Percentiles rank a stretch among this genome's conserved stretches.
Evolutionary conservation across 352 stramenopile genomes (phyloP).

Genomic region (Phytophthora idaei): DNA sequence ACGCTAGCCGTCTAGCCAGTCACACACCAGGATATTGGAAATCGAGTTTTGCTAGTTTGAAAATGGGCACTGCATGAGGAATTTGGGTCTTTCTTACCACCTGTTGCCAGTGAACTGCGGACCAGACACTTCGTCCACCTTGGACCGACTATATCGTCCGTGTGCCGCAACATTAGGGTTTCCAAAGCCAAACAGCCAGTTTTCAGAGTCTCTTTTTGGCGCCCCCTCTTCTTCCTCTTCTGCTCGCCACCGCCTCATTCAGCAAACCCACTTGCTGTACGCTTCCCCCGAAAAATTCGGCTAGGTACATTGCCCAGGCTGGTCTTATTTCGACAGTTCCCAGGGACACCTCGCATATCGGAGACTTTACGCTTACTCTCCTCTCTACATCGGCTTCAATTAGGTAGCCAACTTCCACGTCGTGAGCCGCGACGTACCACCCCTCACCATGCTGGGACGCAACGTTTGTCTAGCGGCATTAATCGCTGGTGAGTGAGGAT

Average conservation of each 20-base stretch:
- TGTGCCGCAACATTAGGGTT: conserved; percentile 5
- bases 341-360: conserved; percentile 5
- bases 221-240: conserved; percentile 17
- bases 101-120: conserved; percentile 6
- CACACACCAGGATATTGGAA: too few relatives aligned
- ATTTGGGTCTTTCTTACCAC: conserved; percentile 1
- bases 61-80: background rate
- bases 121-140: conserved; percentile 13
- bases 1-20: too few relatives aligned
- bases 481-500: conserved; percentile 27
- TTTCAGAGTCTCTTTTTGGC: conserved; percentile 18
- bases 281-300: conserved; percentile 24
- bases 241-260: conserved; percentile 16
- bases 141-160: conserved; percentile 17
- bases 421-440: conserved; percentile 27
- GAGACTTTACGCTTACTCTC: conserved; percentile 1
- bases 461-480: conserved; percentile 34
- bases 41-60: background rate
- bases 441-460: conserved; percentile 25
- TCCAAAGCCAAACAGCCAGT: conserved; percentile 23
- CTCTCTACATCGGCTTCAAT: too few relatives aligned
- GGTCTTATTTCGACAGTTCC: conserved; percentile 17
- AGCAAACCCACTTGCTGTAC: conserved; percentile 15
- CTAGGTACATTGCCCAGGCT: background rate
- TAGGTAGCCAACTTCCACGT: conserved; percentile 13